Conservation (phyloP, 2,329 filamentous ascomycete genomes). For the Penicillium freii region DNA sequence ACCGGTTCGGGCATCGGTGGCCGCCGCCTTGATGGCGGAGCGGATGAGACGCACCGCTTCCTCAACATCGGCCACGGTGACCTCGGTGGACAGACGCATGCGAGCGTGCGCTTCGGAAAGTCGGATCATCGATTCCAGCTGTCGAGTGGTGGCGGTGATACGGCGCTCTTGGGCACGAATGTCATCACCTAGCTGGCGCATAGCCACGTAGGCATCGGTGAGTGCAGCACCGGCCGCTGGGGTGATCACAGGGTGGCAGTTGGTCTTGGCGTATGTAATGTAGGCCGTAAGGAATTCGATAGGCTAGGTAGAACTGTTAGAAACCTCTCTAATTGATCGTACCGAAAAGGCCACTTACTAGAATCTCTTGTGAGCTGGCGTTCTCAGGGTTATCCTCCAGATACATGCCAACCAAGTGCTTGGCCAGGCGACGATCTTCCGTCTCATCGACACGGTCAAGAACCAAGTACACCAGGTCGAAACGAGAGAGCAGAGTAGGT, state of each 20-base stretch:
- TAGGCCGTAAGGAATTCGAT: slow-evolving; percentile 95
- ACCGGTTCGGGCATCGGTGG: slow-evolving; percentile 87
- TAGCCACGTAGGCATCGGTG: slow-evolving; percentile 83
- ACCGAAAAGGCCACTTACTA: slow-evolving; percentile 58
- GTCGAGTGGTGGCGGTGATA: slow-evolving; percentile 94
- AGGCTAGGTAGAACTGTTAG: slow-evolving; percentile 54
- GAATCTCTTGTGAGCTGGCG: slow-evolving; percentile 70
- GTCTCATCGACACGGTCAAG: slow-evolving; percentile 91
- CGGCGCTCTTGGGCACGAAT: slow-evolving; percentile 86
- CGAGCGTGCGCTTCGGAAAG: slow-evolving; percentile 95
- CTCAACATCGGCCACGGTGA: slow-evolving; percentile 77
- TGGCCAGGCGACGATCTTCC: slow-evolving; percentile 80
- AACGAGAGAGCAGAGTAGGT: slow-evolving; percentile 89
- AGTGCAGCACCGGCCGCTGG: slow-evolving; percentile 78
- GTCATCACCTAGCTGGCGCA: slow-evolving; percentile 89
- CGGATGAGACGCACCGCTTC: slow-evolving; percentile 94
- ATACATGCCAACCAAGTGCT: slow-evolving; percentile 94
- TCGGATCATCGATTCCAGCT: slow-evolving; percentile 98
- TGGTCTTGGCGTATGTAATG: slow-evolving; percentile 90
- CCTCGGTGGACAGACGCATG: slow-evolving; percentile 79
- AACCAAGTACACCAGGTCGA: slow-evolving; percentile 95
- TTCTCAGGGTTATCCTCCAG: slow-evolving; percentile 91
- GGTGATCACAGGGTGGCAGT: slow-evolving; percentile 79
- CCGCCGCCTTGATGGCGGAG: slow-evolving; percentile 89
- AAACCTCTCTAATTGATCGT: slow-evolving; percentile 11